A percentile compares a stretch with the other conserved stretches of the same genome.
Conservation (phyloP, 176 grass and related monocot species). For the Eremochloa ophiuroides region DNA sequence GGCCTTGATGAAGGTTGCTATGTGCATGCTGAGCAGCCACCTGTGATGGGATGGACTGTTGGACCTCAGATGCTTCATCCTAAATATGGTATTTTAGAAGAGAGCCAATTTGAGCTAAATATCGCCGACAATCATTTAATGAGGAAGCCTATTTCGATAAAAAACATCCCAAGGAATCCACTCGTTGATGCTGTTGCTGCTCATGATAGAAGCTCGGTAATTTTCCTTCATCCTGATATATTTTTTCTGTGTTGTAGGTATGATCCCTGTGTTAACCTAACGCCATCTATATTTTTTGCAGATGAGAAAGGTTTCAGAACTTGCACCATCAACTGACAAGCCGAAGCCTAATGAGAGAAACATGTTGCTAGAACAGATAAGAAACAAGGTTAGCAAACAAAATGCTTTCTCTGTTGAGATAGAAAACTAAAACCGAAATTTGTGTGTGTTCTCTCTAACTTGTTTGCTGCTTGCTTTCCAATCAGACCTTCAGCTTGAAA, state of each 20-base stretch:
- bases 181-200: slow-evolving; percentile 91
- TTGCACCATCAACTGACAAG: slow-evolving; percentile 38
- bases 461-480: slow-evolving; percentile 18
- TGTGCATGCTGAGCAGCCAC: slow-evolving; percentile 26
- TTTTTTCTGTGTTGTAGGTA: not conserved
- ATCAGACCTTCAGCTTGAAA: slow-evolving; percentile 84
- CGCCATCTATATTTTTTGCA: slow-evolving; percentile 34
- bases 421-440: not conserved
- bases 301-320: slow-evolving; percentile 92
- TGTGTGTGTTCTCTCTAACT: not conserved
- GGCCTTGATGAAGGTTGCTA: slow-evolving; percentile 22
- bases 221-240: not conserved
- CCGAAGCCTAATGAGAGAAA: slow-evolving; percentile 60
- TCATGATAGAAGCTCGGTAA: slow-evolving; percentile 97
- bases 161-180: slow-evolving; percentile 83
- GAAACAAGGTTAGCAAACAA: slow-evolving; percentile 68
- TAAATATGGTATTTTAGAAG: slow-evolving; percentile 58
- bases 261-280: slow-evolving; percentile 29
- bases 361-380: slow-evolving; percentile 91
- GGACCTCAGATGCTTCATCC: slow-evolving; percentile 67
- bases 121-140: slow-evolving; percentile 42
- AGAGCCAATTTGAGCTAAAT: slow-evolving; percentile 37
- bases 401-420: not conserved
- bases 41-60: slow-evolving; percentile 51
- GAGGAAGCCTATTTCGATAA: slow-evolving; percentile 62